phyloP scores from a whole-genome alignment of 2,329 filamentous ascomycete species.

The Pseudogymnoascus sp. region DNA sequence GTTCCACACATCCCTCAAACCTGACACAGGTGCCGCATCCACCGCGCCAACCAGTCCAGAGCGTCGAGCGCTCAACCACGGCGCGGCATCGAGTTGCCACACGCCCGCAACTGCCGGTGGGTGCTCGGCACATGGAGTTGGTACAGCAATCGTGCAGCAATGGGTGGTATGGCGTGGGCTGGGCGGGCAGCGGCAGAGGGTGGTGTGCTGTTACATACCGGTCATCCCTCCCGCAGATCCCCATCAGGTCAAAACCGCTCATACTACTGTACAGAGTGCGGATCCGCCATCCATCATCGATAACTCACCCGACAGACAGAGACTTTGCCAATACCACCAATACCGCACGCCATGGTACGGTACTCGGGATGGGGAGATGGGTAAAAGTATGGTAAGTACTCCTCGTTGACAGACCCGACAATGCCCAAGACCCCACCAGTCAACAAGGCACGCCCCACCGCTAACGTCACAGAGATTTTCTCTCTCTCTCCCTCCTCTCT shows the following conservation, averaged over 20 bases:
- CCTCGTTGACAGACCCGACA: background rate
- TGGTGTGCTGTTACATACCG: background rate
- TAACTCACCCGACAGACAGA: background rate
- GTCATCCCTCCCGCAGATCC: background rate
- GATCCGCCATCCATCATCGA: background rate
- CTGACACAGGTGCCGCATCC: background rate
- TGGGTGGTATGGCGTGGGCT: background rate
- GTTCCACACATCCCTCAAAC: background rate
- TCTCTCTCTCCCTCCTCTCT: background rate
- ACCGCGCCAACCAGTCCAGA: background rate
- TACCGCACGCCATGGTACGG: background rate
- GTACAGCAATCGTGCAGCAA: background rate
- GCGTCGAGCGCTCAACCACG: background rate
- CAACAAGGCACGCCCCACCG: background rate
- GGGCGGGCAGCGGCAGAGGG: too few species aligned
- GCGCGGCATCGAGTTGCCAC: background rate
- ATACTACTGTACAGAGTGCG: background rate
- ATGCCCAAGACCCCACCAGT: background rate
- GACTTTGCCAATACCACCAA: background rate
- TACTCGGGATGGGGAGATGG: too few species aligned
- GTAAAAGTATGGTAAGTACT: too few species aligned
- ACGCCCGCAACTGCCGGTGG: background rate
- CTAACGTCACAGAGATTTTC: background rate
- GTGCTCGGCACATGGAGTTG: background rate
- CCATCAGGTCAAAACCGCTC: background rate